These are phyloP conservation scores for Kuraishia borneana DNA, from an alignment of 805 yeast species.

Conservation along the genomic window DNA sequence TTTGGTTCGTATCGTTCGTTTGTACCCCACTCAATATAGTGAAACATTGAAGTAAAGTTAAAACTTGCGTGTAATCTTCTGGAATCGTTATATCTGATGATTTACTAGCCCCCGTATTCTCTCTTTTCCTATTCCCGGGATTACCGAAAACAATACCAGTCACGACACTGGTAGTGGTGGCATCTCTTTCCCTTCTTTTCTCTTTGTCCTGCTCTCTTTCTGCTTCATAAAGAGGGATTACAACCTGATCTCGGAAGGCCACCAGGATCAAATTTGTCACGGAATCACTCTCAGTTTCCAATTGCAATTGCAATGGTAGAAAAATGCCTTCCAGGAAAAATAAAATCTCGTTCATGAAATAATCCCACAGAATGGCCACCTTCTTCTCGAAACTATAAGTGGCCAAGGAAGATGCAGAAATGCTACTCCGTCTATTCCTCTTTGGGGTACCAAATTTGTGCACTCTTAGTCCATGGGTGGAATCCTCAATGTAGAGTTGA, in stretches of 20 bases:
- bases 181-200: constrained; percentile 2
- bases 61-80: constrained; percentile 4
- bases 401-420: neutral
- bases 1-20: constrained; percentile 44
- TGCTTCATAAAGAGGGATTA: constrained; percentile 40
- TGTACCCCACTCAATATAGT: constrained; percentile 43
- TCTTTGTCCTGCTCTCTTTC: constrained; percentile 16
- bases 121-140: neutral
- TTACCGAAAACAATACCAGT: constrained; percentile 2
- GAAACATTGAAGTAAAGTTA: constrained; percentile 44
- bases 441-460: neutral
- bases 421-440: neutral
- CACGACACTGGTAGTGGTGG: neutral
- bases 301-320: constrained; percentile 44
- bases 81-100: neutral
- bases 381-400: constrained; percentile 18
- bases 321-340: constrained; percentile 52
- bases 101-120: neutral
- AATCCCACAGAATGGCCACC: constrained; percentile 41
- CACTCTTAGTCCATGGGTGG: constrained; percentile 5
- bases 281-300: constrained; percentile 14
- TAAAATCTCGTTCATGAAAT: constrained; percentile 40
- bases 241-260: constrained; percentile 41
- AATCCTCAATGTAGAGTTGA: constrained; percentile 15
- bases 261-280: constrained; percentile 28